Conservation (phyloP, 2,329 filamentous ascomycete species). For the Alternaria gansuensis region DNA sequence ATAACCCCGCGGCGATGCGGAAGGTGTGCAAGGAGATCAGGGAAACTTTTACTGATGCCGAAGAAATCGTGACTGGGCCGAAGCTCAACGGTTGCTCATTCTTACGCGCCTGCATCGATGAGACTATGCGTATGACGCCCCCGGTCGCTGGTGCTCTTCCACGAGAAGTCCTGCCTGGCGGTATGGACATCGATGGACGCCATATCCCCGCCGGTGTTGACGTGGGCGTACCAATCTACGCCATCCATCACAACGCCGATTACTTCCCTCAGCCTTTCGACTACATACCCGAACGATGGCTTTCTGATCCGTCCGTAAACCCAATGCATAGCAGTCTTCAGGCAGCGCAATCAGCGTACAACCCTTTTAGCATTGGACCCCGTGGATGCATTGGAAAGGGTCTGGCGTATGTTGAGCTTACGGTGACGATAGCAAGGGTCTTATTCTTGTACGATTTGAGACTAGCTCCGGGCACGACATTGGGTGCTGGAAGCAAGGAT, state of each 20-base stretch:
- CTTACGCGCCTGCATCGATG: constrained; percentile 54
- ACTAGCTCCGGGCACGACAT: constrained; percentile 43
- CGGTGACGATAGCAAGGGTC: constrained; percentile 67
- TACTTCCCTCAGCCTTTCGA: constrained; percentile 53
- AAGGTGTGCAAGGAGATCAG: constrained; percentile 49
- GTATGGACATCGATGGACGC: constrained; percentile 50
- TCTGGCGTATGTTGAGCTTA: constrained; percentile 73
- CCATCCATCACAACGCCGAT: constrained; percentile 52
- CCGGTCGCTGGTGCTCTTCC: constrained; percentile 52
- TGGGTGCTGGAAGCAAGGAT: constrained; percentile 46
- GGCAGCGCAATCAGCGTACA: constrained; percentile 72
- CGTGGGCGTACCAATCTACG: constrained; percentile 51
- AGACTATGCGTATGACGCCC: constrained; percentile 54
- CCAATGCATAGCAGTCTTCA: constrained; percentile 41
- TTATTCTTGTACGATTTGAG: constrained; percentile 69
- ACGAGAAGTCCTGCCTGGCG: constrained; percentile 51
- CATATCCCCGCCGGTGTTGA: constrained; percentile 50
- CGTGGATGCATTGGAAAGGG: constrained; percentile 77
- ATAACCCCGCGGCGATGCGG: constrained; percentile 49
- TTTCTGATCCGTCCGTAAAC: constrained; percentile 42
- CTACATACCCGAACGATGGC: constrained; percentile 53
- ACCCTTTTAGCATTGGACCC: constrained; percentile 75
- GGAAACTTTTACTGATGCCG: constrained; percentile 46
- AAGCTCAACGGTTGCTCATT: constrained; percentile 47
- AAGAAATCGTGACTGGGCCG: constrained; percentile 51